phyloP scores from a whole-genome alignment of 768 basidiomycete species.

The Agaricus subrufescens region DNA sequence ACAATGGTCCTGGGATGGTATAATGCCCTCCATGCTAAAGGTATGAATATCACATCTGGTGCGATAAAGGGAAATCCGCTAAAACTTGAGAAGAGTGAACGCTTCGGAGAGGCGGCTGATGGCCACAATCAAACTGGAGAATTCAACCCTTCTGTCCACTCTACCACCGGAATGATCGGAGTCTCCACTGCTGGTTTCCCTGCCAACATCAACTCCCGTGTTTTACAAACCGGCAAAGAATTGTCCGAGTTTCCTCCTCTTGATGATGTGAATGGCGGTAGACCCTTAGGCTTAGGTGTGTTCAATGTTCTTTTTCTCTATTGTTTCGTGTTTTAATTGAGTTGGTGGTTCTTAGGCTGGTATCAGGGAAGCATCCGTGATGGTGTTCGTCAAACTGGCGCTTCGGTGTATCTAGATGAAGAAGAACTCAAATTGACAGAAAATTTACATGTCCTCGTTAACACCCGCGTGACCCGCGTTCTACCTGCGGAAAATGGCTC shows the following conservation, averaged over 20 bases:
- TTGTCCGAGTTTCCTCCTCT: slow-evolving; percentile 11
- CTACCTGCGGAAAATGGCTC: not conserved
- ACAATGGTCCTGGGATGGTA: slow-evolving; percentile 36
- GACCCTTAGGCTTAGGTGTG: slow-evolving; percentile 12
- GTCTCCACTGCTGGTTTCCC: slow-evolving; percentile 14
- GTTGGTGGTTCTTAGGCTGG: slow-evolving; percentile 14
- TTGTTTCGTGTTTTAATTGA: not conserved
- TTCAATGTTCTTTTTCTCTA: not conserved
- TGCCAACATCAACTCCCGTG: slow-evolving; percentile 15
- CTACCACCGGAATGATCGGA: slow-evolving; percentile 14
- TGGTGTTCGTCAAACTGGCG: slow-evolving; percentile 13
- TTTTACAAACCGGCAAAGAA: slow-evolving; percentile 15
- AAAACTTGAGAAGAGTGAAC: slow-evolving; percentile 10
- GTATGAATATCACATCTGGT: slow-evolving; percentile 7
- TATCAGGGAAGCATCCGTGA: slow-evolving; percentile 16
- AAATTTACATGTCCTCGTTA: slow-evolving; percentile 22
- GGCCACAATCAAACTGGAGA: slow-evolving; percentile 15
- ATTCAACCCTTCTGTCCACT: slow-evolving; percentile 16
- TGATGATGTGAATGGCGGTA: slow-evolving; percentile 3
- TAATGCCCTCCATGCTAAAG: slow-evolving; percentile 24
- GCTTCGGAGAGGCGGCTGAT: slow-evolving; percentile 15
- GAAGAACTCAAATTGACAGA: slow-evolving; percentile 14
- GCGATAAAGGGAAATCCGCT: not conserved
- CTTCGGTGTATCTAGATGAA: slow-evolving; percentile 14
- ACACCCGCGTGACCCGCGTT: slow-evolving; percentile 16